Conservation (phyloP, 768 basidiomycete genomes). For the Agaricus subrufescens region DNA sequence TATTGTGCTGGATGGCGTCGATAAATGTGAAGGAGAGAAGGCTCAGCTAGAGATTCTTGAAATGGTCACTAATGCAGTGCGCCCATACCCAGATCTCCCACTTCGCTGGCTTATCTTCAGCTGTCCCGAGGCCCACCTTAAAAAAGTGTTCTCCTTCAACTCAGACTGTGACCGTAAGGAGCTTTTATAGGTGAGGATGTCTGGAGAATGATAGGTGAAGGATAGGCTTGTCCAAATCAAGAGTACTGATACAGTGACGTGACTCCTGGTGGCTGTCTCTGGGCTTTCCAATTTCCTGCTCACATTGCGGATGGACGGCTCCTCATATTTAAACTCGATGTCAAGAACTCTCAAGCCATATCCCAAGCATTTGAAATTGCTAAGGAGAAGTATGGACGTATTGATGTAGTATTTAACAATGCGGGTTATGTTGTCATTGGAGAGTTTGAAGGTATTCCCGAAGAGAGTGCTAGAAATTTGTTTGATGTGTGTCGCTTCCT, state of each 20-base stretch:
- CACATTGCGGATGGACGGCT: slow-evolving; percentile 11
- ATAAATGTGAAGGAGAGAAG: slow-evolving; percentile 2
- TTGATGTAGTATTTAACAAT: slow-evolving; percentile 44
- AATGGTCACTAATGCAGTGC: neutral
- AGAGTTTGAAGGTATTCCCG: slow-evolving; percentile 33
- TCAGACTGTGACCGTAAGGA: neutral
- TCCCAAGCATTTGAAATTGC: slow-evolving; percentile 27
- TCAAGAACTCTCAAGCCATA: slow-evolving; percentile 26
- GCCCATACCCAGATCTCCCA: neutral
- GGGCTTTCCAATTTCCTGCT: neutral
- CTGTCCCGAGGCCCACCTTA: neutral
- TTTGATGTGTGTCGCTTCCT: slow-evolving; percentile 20
- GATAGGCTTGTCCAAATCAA: too few species aligned
- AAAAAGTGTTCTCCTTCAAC: neutral
- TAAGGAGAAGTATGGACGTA: slow-evolving; percentile 30
- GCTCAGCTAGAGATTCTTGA: neutral
- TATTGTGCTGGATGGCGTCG: slow-evolving; percentile 1
- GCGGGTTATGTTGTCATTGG: slow-evolving; percentile 28
- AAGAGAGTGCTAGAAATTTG: slow-evolving; percentile 25
- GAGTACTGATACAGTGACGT: neutral
- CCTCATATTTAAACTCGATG: slow-evolving; percentile 35
- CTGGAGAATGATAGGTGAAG: neutral
- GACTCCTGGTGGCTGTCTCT: neutral
- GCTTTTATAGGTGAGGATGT: neutral
- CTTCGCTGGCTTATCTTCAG: slow-evolving; percentile 1